Evolutionary conservation across 2,329 filamentous ascomycete genomes (phyloP).

Genomic region (Nannizzia gypsea): DNA sequence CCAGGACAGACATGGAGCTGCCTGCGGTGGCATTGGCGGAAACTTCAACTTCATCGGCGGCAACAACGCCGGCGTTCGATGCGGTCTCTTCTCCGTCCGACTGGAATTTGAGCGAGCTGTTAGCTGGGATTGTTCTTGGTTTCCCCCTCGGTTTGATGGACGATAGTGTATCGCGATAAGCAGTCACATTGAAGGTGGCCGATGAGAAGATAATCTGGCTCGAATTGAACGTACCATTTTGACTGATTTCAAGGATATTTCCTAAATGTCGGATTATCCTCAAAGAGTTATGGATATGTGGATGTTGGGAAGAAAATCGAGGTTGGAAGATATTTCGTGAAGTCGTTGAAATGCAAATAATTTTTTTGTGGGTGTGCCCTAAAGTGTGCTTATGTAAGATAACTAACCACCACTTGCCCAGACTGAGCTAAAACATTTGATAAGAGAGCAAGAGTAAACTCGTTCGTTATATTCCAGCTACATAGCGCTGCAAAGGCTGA

Average conservation of each 20-base stretch:
- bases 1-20: conserved; percentile 83
- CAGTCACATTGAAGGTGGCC: not conserved
- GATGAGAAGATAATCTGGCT: not conserved
- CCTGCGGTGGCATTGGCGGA: conserved; percentile 73
- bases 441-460: not conserved
- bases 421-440: no score
- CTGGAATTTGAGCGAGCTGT: conserved; percentile 37
- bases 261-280: conserved; percentile 42
- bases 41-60: conserved; percentile 88
- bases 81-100: conserved; percentile 97
- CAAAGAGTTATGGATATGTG: conserved; percentile 34
- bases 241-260: conserved; percentile 22
- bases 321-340: not conserved
- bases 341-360: not conserved
- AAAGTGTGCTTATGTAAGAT: not conserved
- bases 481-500: not conserved
- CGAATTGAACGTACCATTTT: conserved; percentile 35
- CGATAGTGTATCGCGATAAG: not conserved
- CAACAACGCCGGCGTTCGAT: conserved; percentile 55
- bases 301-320: not conserved
- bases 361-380: not conserved
- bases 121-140: not conserved
- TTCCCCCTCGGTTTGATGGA: not conserved
- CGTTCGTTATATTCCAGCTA: not conserved
- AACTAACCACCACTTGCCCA: not conserved